Percentiles rank a stretch among this genome's conserved stretches.
Conservation (phyloP, 1,284 basidiomycete species). For the Porphyrellus sp. region DNA sequence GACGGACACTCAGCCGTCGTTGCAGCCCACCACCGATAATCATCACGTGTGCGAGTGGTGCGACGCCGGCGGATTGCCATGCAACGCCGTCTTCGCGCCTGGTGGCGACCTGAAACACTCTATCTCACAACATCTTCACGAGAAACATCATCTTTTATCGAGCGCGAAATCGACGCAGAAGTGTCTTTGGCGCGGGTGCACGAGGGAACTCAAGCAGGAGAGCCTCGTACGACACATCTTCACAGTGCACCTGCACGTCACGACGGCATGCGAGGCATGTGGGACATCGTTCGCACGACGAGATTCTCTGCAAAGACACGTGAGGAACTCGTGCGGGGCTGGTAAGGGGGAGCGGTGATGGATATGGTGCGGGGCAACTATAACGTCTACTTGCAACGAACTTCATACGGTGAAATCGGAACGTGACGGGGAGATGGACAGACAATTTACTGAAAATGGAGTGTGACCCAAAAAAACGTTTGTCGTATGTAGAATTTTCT, state of each 20-base stretch:
- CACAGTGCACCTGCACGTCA: slow-evolving; percentile 22
- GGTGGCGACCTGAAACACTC: slow-evolving; percentile 11
- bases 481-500: too few relatives aligned
- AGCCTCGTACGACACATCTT: slow-evolving; percentile 29
- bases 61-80: slow-evolving; percentile 5
- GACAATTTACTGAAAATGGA: too few relatives aligned
- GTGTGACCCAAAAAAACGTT: too few relatives aligned
- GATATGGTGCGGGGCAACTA: too few relatives aligned
- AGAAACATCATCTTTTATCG: slow-evolving; percentile 4
- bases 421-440: too few relatives aligned
- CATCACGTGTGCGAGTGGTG: slow-evolving; percentile 11
- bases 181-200: slow-evolving; percentile 25
- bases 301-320: slow-evolving; percentile 33
- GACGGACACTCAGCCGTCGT: neutral
- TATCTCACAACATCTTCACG: slow-evolving; percentile 16
- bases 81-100: neutral
- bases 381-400: too few relatives aligned
- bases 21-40: neutral
- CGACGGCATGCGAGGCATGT: slow-evolving; percentile 16
- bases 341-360: neutral
- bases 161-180: slow-evolving; percentile 9
- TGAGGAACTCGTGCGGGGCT: slow-evolving; percentile 20
- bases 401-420: too few relatives aligned
- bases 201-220: slow-evolving; percentile 26
- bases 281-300: slow-evolving; percentile 25